Evolutionary conservation across 306 rosid genomes (phyloP), one percentile per base, ranked within the genome.

Genomic region (Hylodesmum podocarpum): DNA sequence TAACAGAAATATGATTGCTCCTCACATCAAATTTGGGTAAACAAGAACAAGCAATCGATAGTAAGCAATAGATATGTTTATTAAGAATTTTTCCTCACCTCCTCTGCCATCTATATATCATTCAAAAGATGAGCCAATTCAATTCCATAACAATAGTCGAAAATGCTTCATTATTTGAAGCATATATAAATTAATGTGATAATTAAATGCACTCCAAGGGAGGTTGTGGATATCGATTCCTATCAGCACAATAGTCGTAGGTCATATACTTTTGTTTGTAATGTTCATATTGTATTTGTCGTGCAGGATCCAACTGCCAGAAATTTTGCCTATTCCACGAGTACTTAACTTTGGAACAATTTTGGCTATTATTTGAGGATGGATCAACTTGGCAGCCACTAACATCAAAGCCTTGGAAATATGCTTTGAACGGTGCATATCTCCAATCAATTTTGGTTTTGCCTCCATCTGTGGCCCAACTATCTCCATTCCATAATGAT

Each of bases 381-480:
- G 58, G 36, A 67, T 72, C n/a, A 67, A 75, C n/a, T 36, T 73
- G 46, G 58, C 91, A 88, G 4, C 79, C 91, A 22, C 36, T 9
- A 11, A 86, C 29, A 51, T 58, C 77, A 70, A 90, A 90, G 12
- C 80, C 87, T 68, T 74, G 80, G 15, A 74, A 88, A 41, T 63
- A 34, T 9, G 93, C 92, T 70, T 76, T 74, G 36, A 90, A 90
- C 3, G 96, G 92, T 64, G 89, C 87, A 62, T 70, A 78, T 27
- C 29, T 43, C 88, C 89, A 90, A 47, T 86, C 24, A 18, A n/a
- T 83, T 76, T 81, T 88, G 15, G 76, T 44, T 29, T 41, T 50
- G 22, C 91, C 94, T 19, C 91, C 90, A 55, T 86, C 65, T 10
- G 92, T 83, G 28, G 96, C 91, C 96, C 96, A 90, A 2, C 50